Evolutionary conservation across 495 filamentous ascomycete species (phyloP).

Genomic region (Aspergillus bridgeri): DNA sequence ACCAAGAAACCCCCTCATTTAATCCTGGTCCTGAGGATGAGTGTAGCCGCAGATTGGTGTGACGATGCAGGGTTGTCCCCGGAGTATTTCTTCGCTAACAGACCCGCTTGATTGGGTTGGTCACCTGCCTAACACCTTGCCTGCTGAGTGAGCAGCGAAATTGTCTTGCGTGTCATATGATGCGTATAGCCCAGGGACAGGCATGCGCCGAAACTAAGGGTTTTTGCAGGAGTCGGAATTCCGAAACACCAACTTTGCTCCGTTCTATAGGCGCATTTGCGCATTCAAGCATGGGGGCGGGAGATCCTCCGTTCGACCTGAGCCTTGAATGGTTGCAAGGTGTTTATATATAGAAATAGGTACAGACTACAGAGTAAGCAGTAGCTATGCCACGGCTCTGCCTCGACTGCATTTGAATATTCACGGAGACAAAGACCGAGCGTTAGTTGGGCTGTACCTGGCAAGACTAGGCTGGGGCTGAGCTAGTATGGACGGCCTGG

Average conservation of each 20-base stretch:
- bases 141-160: neutral
- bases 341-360: neutral
- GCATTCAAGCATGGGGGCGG: neutral
- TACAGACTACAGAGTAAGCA: too few relatives aligned
- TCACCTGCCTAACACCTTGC: neutral
- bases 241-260: neutral
- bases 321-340: neutral
- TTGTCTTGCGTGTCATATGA: neutral
- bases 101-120: neutral
- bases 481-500: too few relatives aligned
- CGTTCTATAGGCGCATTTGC: neutral
- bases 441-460: neutral
- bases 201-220: neutral
- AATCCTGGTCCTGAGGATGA: neutral
- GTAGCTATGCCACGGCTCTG: neutral
- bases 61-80: neutral
- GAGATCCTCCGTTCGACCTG: neutral
- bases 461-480: neutral
- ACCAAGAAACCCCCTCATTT: neutral
- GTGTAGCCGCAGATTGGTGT: neutral
- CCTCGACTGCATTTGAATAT: neutral
- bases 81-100: neutral
- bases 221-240: neutral
- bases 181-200: neutral
- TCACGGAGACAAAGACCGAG: too few relatives aligned